Conservation (phyloP, 768 basidiomycete genomes). For the Leccinum boreale region DNA sequence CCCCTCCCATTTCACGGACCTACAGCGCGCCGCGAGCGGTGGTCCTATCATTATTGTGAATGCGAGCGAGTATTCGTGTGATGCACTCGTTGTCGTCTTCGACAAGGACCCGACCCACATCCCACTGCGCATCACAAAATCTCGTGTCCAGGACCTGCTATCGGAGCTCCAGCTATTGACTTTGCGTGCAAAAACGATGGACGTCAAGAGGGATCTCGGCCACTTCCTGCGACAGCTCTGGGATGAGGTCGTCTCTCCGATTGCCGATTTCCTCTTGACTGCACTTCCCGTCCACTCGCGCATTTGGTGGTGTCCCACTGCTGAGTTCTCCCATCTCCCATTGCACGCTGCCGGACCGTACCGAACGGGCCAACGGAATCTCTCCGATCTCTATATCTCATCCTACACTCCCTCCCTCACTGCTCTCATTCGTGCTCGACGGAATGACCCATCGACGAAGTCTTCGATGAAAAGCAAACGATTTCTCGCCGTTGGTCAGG, state of each 20-base stretch:
- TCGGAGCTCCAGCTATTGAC: not conserved
- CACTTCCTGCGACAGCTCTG: not conserved
- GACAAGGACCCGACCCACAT: not conserved
- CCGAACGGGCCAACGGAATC: not conserved
- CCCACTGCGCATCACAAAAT: not conserved
- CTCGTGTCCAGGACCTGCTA: not conserved
- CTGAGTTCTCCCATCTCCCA: not conserved
- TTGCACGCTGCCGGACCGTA: not conserved
- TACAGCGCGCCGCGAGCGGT: not conserved
- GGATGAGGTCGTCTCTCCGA: not conserved
- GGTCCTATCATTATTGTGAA: not conserved
- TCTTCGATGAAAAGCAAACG: not conserved
- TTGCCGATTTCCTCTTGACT: not conserved
- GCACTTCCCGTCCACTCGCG: not conserved
- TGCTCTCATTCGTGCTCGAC: not conserved
- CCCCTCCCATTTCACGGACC: not conserved
- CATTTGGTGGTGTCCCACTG: not conserved
- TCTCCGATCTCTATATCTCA: not conserved
- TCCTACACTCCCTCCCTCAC: not conserved
- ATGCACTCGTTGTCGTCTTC: not conserved
- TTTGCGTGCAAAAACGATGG: not conserved
- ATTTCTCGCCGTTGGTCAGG: not conserved
- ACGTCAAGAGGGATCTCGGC: not conserved
- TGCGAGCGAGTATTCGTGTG: not conserved
- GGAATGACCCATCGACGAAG: not conserved